phyloP scores from a whole-genome alignment of 306 rosid species.

The Hylodesmum podocarpum region DNA sequence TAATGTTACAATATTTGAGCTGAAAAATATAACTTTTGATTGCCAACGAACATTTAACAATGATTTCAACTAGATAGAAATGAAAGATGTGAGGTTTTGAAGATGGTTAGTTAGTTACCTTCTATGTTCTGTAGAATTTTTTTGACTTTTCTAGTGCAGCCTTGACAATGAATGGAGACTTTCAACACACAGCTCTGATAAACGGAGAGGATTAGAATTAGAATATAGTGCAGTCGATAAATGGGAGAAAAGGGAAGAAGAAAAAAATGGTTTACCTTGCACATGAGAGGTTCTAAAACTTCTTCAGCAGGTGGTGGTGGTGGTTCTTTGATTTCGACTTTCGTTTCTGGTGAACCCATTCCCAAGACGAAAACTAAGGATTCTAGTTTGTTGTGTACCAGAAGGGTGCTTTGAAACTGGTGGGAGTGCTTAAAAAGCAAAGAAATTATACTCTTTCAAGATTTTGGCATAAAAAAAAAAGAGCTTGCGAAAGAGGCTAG shows the following conservation, averaged over 20 bases:
- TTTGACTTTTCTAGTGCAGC: constrained; percentile 67
- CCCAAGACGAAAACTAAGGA: background rate
- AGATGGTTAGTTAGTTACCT: constrained; percentile 39
- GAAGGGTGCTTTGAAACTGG: constrained; percentile 2
- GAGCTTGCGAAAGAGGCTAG: background rate
- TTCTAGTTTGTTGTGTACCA: background rate
- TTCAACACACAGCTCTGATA: constrained; percentile 54
- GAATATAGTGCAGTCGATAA: background rate
- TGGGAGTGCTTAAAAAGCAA: constrained; percentile 20
- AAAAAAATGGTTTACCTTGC: constrained; percentile 53
- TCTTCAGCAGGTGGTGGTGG: no score
- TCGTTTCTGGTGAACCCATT: constrained; percentile 57
- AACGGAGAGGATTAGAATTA: background rate
- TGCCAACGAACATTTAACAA: background rate
- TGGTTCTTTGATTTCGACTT: constrained; percentile 37
- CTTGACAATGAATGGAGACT: constrained; percentile 81
- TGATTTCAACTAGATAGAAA: no score
- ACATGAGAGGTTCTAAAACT: constrained; percentile 46
- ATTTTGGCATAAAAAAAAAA: constrained; percentile 1
- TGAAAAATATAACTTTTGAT: background rate
- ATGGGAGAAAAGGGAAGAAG: background rate
- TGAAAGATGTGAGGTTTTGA: background rate
- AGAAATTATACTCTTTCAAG: constrained; percentile 21
- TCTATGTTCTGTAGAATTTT: constrained; percentile 60
- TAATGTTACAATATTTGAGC: background rate